Evolutionary conservation across 305 asterid species (phyloP).

Genomic region (Fraxinus greggii): DNA sequence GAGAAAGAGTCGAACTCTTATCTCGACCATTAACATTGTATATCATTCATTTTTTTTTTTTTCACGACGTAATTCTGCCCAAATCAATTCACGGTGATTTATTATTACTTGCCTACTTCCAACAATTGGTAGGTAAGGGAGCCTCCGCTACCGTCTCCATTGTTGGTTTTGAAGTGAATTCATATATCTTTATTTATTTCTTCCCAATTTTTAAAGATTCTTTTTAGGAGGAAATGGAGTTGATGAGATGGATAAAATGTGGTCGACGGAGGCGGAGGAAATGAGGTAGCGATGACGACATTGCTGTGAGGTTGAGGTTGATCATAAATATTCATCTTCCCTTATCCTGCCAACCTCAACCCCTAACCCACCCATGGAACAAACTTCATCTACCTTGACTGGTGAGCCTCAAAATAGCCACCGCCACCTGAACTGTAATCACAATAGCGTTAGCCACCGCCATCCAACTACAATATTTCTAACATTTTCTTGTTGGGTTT

Average conservation of each 20-base stretch:
- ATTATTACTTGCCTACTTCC: too few species aligned
- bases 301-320: neutral
- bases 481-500: neutral
- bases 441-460: neutral
- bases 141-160: neutral
- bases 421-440: neutral
- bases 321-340: neutral
- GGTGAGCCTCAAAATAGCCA: neutral
- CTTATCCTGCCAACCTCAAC: neutral
- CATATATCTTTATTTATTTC: neutral
- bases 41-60: too few species aligned
- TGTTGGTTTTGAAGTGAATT: neutral
- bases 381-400: neutral
- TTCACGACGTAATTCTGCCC: too few species aligned
- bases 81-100: too few species aligned
- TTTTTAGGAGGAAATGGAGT: neutral
- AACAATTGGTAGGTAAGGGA: neutral
- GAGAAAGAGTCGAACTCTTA: too few species aligned
- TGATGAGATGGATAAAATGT: neutral
- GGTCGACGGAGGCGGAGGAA: neutral
- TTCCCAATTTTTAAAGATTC: neutral
- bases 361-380: neutral
- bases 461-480: neutral
- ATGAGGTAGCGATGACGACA: neutral
- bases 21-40: too few species aligned